phyloP scores from a whole-genome alignment of 2,329 filamentous ascomycete species.

The Truncatella angustata region DNA sequence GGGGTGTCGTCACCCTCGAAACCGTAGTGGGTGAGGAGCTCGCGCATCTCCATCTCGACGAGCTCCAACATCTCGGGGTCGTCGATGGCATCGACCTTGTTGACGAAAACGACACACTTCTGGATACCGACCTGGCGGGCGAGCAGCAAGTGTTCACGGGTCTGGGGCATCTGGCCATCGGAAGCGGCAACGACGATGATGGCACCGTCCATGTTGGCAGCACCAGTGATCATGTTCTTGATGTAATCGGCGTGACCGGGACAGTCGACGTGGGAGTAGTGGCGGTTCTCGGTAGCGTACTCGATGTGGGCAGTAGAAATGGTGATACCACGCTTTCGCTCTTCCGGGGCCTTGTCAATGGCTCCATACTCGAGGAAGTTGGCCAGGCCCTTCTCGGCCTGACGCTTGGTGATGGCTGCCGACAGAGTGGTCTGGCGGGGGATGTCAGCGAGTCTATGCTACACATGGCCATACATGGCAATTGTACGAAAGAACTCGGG shows the following conservation, averaged over 20 bases:
- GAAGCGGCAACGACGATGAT: constrained; percentile 98
- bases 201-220: constrained; percentile 98
- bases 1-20: constrained; percentile 98
- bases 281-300: constrained; percentile 88
- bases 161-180: constrained; percentile 99
- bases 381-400: constrained; percentile 90
- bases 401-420: constrained; percentile 97
- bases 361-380: constrained; percentile 95
- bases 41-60: constrained; percentile 99
- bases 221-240: constrained; percentile 99
- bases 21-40: constrained; percentile 86
- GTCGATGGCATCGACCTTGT: constrained; percentile 97
- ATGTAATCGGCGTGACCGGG: constrained; percentile 99
- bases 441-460: constrained; percentile 9
- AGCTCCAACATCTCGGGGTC: constrained; percentile 99
- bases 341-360: constrained; percentile 98
- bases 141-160: constrained; percentile 94
- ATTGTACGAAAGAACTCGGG: too few species aligned
- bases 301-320: constrained; percentile 98
- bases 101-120: constrained; percentile 98
- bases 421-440: constrained; percentile 82
- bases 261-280: constrained; percentile 99
- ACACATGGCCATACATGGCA: too few species aligned
- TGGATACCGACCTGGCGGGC: constrained; percentile 98
- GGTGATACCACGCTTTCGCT: constrained; percentile 99